These are phyloP conservation scores for Zymoseptoria passerinii DNA, from an alignment of 2,329 filamentous ascomycete species.

Conservation along the genomic window DNA sequence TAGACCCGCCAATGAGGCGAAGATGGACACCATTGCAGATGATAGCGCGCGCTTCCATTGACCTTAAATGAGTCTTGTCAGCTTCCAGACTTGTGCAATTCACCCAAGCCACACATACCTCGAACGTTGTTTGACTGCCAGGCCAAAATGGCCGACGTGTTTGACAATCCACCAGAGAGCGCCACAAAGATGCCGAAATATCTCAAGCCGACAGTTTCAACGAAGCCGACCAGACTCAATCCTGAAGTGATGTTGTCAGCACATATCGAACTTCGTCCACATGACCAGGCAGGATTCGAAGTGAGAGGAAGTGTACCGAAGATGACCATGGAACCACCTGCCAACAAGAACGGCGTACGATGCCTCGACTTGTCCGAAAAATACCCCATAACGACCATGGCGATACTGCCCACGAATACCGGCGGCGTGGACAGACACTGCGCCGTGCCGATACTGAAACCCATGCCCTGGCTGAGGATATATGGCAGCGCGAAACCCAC, in stretches of 20 bases:
- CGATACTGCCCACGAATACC: slow-evolving; percentile 28
- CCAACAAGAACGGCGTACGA: slow-evolving; percentile 21
- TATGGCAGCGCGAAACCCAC: slow-evolving; percentile 8
- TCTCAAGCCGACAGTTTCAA: slow-evolving; percentile 19
- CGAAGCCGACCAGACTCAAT: slow-evolving; percentile 17
- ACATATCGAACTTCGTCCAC: not conserved
- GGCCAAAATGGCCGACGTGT: slow-evolving; percentile 13
- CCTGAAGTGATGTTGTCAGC: slow-evolving; percentile 9
- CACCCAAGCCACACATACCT: not conserved
- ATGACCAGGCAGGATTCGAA: not conserved
- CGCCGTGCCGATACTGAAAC: slow-evolving; percentile 35
- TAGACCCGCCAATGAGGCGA: not conserved
- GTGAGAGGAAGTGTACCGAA: not conserved
- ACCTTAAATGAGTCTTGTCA: not conserved
- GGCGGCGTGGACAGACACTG: slow-evolving; percentile 40
- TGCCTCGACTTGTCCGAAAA: slow-evolving; percentile 21
- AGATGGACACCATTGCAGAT: not conserved
- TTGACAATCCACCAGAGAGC: slow-evolving; percentile 16
- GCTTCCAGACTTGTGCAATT: not conserved
- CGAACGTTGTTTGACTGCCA: slow-evolving; percentile 7
- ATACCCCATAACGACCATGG: slow-evolving; percentile 18
- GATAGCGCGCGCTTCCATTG: not conserved
- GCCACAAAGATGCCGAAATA: slow-evolving; percentile 27
- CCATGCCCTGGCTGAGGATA: slow-evolving; percentile 22
- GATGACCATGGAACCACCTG: slow-evolving; percentile 5